Evolutionary conservation across 768 basidiomycete genomes (phyloP), one percentile per base, ranked within the genome.

Genomic region (Lactifluus piperatus): DNA sequence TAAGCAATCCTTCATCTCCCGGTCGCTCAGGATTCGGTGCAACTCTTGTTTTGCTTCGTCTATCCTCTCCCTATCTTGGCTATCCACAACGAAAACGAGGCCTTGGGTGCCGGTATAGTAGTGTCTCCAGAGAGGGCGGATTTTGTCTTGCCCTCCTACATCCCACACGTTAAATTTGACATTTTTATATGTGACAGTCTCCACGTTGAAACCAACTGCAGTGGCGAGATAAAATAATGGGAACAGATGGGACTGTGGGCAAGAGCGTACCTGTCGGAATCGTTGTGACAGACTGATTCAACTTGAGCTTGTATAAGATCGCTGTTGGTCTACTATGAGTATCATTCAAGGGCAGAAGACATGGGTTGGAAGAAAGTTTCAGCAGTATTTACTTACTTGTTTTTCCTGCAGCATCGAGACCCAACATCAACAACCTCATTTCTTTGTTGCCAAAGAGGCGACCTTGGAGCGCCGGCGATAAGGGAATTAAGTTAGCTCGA

Each of bases 61-160:
- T 68, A 98, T 88, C 60, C 95, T 83, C 68, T 95, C 93, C 60
- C 91, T 77, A 72, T 98, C 95, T 69, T 93, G 91, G 63, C 92
- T 94, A 75, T 98, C 95, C 58, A 98, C 93, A 57, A 98, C 95
- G 70, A 97, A 98, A 56, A 98, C 94, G 63, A 98, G 84, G 57
- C 94, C 95, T 75, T 98, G 95, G 1, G 95, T 98, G 61, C 95
- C 95, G 13, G 95, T 97, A 77, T 97, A 98, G 74, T 98, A 98
- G 74, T 98, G 95, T 75, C 95, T 81, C 95, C 95, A 98, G 43
- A 98, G 78, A 26, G 95, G 95, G 51, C 95, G 82, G 69, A 98
- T 98, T 81, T 98, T 98, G 78, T 98, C 95, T 75, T 98, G 95
- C n/a, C 95, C 95, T 67, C 95, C 95, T 41, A 98, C 95, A 70